phyloP scores from a whole-genome alignment of 2,329 filamentous ascomycete genomes.

The Fusarium setosum region DNA sequence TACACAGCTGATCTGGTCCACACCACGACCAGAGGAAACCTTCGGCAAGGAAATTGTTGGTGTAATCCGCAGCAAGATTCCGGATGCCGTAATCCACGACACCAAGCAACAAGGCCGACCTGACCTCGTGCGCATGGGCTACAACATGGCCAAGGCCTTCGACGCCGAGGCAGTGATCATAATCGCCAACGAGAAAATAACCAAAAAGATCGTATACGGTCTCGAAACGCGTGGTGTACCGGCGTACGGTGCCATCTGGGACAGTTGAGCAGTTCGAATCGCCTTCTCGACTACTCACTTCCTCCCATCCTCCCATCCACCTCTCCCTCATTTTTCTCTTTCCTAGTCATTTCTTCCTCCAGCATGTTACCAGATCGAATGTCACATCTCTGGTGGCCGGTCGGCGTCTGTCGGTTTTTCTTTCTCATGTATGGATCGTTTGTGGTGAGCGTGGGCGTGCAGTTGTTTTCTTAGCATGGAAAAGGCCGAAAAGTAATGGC shows the following conservation, averaged over 20 bases:
- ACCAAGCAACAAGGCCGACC: conserved; percentile 69
- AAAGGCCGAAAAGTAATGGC: neutral
- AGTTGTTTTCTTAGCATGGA: conserved; percentile 1
- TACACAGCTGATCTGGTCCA: conserved; percentile 76
- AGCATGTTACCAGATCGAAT: conserved; percentile 1
- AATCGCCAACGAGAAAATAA: conserved; percentile 77
- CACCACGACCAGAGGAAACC: conserved; percentile 69
- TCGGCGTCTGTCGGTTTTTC: conserved; percentile 6
- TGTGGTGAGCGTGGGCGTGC: neutral
- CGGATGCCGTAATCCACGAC: conserved; percentile 74
- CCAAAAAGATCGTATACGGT: conserved; percentile 74
- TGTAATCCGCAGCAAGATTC: conserved; percentile 67
- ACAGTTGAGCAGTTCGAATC: conserved; percentile 53
- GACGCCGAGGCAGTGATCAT: conserved; percentile 77
- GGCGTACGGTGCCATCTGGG: conserved; percentile 81
- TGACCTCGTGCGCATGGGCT: conserved; percentile 63
- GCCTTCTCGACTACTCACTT: neutral
- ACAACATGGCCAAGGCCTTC: conserved; percentile 66
- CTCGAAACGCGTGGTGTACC: conserved; percentile 74
- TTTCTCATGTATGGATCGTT: neutral
- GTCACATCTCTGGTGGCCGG: neutral
- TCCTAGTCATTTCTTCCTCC: neutral
- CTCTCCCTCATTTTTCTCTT: conserved; percentile 8
- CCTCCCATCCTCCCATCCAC: conserved; percentile 1
- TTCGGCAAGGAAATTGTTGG: conserved; percentile 70